Conservation (phyloP, 164 flowering plant species). For the Tetrastigma voinierianum region DNA sequence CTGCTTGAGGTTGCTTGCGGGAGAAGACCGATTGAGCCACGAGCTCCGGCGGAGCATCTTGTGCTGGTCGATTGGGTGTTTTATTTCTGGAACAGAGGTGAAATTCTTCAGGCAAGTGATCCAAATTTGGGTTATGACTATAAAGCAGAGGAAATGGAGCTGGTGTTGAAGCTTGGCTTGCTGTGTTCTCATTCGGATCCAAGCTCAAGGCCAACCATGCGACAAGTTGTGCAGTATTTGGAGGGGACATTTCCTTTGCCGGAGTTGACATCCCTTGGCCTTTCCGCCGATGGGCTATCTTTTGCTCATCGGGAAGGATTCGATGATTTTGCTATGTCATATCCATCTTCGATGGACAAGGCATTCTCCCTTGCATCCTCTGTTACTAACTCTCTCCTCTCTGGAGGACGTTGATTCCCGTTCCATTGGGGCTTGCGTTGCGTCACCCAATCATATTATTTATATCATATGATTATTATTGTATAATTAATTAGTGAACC, state of each 20-base stretch:
- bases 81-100: constrained; percentile 10
- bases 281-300: not conserved
- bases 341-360: constrained; percentile 13
- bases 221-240: constrained; percentile 21
- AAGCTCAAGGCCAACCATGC: constrained; percentile 19
- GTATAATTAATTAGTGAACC: no score
- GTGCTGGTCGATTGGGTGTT: constrained; percentile 29
- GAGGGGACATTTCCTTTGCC: constrained; percentile 16
- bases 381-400: constrained; percentile 11
- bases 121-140: constrained; percentile 6
- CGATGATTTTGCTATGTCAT: constrained; percentile 14
- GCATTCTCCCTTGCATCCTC: not conserved
- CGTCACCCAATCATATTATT: no score
- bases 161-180: constrained; percentile 31
- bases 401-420: constrained; percentile 15
- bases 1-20: constrained; percentile 31
- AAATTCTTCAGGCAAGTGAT: constrained; percentile 11
- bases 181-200: constrained; percentile 18
- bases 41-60: not conserved
- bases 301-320: constrained; percentile 14
- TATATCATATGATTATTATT: no score
- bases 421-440: no score
- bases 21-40: constrained; percentile 21
- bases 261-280: not conserved
- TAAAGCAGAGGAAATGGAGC: constrained; percentile 14